phyloP scores from a whole-genome alignment of 2,329 filamentous ascomycete genomes.

The Ceratocystis smalleyi region DNA sequence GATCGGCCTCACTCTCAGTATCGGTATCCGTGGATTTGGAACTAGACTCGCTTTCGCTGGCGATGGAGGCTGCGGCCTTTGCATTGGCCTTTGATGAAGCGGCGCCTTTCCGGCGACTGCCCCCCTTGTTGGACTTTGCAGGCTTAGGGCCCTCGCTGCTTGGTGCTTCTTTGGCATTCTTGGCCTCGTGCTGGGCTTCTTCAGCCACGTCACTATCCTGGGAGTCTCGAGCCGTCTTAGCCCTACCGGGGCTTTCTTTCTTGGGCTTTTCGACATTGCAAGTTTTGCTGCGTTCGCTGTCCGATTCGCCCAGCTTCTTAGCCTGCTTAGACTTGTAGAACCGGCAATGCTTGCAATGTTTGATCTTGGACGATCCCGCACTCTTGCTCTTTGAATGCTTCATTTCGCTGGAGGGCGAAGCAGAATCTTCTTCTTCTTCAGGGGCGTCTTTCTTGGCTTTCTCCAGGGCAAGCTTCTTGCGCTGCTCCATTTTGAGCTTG shows the following conservation, averaged over 20 bases:
- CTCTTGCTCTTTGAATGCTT: slow-evolving; percentile 18
- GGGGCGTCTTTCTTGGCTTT: slow-evolving; percentile 19
- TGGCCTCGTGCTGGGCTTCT: slow-evolving; percentile 15
- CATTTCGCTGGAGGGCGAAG: slow-evolving; percentile 14
- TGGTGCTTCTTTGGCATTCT: neutral
- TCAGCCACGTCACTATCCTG: neutral
- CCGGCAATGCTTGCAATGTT: slow-evolving; percentile 6
- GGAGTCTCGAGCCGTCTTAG: slow-evolving; percentile 17
- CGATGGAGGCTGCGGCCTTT: neutral
- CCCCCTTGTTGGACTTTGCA: neutral
- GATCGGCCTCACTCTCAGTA: neutral
- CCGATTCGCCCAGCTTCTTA: slow-evolving; percentile 7
- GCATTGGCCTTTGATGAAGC: neutral
- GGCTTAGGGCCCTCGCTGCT: slow-evolving; percentile 6
- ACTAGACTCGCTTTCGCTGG: neutral
- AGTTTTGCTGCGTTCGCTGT: neutral
- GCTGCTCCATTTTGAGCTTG: slow-evolving; percentile 23
- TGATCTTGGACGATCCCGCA: neutral
- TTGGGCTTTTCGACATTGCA: neutral
- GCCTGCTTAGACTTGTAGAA: slow-evolving; percentile 8
- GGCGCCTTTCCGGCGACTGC: neutral
- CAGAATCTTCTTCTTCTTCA: slow-evolving; percentile 20
- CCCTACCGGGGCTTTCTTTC: slow-evolving; percentile 10
- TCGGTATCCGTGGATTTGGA: slow-evolving; percentile 1
- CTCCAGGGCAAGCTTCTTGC: slow-evolving; percentile 19